Conservation (phyloP, 2,329 filamentous ascomycete species). For the Pseudohalonectria lignicola region DNA sequence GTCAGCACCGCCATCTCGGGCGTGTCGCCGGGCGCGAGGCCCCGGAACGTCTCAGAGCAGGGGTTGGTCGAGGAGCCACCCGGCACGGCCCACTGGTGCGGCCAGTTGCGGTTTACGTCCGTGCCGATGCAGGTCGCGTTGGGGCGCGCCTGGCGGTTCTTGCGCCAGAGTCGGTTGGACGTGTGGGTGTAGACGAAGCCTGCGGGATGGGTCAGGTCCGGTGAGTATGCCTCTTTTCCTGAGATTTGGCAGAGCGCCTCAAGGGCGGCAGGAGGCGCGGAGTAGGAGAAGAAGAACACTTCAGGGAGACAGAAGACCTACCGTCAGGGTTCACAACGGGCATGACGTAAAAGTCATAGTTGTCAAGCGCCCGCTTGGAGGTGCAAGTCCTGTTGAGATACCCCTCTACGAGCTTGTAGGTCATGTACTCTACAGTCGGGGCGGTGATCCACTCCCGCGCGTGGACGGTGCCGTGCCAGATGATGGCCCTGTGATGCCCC, state of each 20-base stretch:
- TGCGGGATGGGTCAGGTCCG: conserved; percentile 7
- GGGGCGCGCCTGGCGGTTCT: conserved; percentile 37
- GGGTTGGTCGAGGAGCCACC: conserved; percentile 32
- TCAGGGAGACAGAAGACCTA: conserved; percentile 12
- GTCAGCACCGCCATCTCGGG: conserved; percentile 40
- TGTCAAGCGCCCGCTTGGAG: conserved; percentile 36
- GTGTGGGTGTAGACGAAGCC: conserved; percentile 49
- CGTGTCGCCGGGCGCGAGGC: conserved; percentile 23
- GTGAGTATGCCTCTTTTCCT: neutral
- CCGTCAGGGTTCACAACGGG: conserved; percentile 52
- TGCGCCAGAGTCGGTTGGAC: conserved; percentile 48
- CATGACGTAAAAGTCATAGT: conserved; percentile 56
- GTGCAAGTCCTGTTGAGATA: conserved; percentile 25
- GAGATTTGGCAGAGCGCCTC: too few species aligned
- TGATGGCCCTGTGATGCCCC: conserved; percentile 33
- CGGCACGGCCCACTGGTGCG: conserved; percentile 29
- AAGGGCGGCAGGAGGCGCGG: too few species aligned
- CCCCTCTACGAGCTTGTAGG: conserved; percentile 33
- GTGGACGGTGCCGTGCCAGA: conserved; percentile 48
- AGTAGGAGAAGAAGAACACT: too few species aligned
- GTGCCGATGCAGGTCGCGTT: conserved; percentile 34
- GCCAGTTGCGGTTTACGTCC: conserved; percentile 43
- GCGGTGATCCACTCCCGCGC: conserved; percentile 48
- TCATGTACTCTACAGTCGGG: conserved; percentile 42
- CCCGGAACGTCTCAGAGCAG: conserved; percentile 30